These are phyloP conservation scores for Mucor piriformis DNA, from an alignment of 371 early-diverging fungal genomes.

Conservation along the genomic window DNA sequence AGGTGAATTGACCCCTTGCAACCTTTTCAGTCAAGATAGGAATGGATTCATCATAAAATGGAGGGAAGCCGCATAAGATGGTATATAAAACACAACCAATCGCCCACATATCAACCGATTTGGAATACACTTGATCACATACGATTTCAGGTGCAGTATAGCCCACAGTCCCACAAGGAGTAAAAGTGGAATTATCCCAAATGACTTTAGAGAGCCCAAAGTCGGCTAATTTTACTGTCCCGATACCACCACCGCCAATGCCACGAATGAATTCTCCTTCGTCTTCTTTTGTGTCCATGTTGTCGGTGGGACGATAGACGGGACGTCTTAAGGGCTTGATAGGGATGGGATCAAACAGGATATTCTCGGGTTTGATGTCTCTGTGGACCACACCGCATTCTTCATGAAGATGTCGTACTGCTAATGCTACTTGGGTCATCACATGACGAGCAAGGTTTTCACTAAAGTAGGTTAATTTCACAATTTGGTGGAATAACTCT, in stretches of 20 bases:
- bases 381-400: slow-evolving; percentile 90
- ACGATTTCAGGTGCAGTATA: slow-evolving; percentile 94
- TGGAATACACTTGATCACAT: slow-evolving; percentile 59
- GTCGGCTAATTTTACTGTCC: slow-evolving; percentile 83
- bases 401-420: slow-evolving; percentile 87
- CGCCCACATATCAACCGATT: slow-evolving; percentile 94
- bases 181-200: slow-evolving; percentile 80
- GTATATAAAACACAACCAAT: slow-evolving; percentile 93
- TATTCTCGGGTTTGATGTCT: slow-evolving; percentile 98
- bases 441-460: slow-evolving; percentile 81
- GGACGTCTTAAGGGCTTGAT: slow-evolving; percentile 43
- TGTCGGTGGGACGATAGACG: slow-evolving; percentile 39
- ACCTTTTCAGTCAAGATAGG: slow-evolving; percentile 76
- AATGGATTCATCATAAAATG: slow-evolving; percentile 87
- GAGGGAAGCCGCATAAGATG: slow-evolving; percentile 87
- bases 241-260: slow-evolving; percentile 83
- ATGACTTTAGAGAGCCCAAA: slow-evolving; percentile 87
- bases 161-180: slow-evolving; percentile 92
- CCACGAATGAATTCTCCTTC: slow-evolving; percentile 76
- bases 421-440: slow-evolving; percentile 87
- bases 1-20: slow-evolving; percentile 75
- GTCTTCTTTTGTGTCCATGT: slow-evolving; percentile 59
- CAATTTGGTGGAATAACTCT: slow-evolving; percentile 86
- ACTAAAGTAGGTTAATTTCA: slow-evolving; percentile 78
- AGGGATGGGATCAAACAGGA: slow-evolving; percentile 69